These are phyloP conservation scores for Debaryomyces coudertii DNA, from an alignment of 1,139 yeast genomes.

Conservation along the genomic window DNA sequence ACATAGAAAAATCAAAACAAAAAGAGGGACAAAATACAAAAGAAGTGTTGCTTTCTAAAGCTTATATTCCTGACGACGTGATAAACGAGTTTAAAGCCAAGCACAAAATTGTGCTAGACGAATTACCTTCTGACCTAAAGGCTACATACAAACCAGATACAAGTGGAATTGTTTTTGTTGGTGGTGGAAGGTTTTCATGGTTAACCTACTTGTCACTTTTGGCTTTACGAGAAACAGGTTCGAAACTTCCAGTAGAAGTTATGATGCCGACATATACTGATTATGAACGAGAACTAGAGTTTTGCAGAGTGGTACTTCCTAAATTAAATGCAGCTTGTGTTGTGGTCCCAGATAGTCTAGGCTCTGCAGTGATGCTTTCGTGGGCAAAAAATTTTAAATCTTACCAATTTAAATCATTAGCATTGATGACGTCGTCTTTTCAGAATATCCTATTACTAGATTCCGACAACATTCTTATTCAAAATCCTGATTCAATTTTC, in stretches of 20 bases:
- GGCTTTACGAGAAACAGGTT: slow-evolving; percentile 39
- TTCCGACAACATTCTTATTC: slow-evolving; percentile 43
- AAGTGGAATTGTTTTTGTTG: slow-evolving; percentile 41
- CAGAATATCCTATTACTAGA: slow-evolving; percentile 46
- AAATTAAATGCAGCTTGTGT: slow-evolving; percentile 33
- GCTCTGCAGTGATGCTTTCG: slow-evolving; percentile 29
- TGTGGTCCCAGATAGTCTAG: slow-evolving; percentile 36
- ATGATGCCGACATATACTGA: slow-evolving; percentile 39
- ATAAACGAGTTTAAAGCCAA: slow-evolving; percentile 27
- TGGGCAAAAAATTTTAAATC: slow-evolving; percentile 32
- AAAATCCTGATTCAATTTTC: slow-evolving; percentile 49
- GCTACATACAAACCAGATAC: slow-evolving; percentile 30
- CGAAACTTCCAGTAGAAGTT: slow-evolving; percentile 41
- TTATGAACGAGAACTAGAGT: slow-evolving; percentile 30
- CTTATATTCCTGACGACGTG: slow-evolving; percentile 28
- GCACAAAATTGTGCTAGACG: slow-evolving; percentile 27
- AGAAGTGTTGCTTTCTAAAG: slow-evolving; percentile 33
- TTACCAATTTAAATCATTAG: slow-evolving; percentile 48
- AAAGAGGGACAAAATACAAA: slow-evolving; percentile 29
- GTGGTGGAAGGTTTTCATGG: slow-evolving; percentile 46
- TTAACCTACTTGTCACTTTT: slow-evolving; percentile 39
- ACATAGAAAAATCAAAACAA: slow-evolving; percentile 27
- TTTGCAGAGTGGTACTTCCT: slow-evolving; percentile 31
- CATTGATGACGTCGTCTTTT: slow-evolving; percentile 43
- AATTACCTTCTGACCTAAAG: slow-evolving; percentile 30